Percentiles rank a stretch among this genome's conserved stretches.
Conservation (phyloP, 352 stramenopile genomes). For the Globisporangium paroecandrum region DNA sequence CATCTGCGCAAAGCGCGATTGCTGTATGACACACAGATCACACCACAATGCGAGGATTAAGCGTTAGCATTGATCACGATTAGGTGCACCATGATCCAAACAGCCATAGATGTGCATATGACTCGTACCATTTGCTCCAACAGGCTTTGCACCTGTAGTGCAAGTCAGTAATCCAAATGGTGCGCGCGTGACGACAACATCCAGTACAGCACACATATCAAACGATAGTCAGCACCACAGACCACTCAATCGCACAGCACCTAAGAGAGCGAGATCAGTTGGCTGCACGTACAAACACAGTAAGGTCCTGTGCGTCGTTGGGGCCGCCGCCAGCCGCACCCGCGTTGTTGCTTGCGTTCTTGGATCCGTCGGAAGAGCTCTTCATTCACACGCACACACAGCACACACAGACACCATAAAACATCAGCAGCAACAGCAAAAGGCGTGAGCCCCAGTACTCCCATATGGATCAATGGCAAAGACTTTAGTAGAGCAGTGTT, state of each 20-base stretch:
- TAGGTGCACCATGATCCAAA: background rate
- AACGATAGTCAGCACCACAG: background rate
- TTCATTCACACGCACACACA: slow-evolving; percentile 7
- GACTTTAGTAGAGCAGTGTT: background rate
- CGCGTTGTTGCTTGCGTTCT: slow-evolving; percentile 27
- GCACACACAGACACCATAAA: background rate
- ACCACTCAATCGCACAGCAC: background rate
- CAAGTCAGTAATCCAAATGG: background rate
- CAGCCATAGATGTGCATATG: background rate
- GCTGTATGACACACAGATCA: slow-evolving; percentile 29
- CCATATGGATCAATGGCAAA: background rate
- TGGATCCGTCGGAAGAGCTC: slow-evolving; percentile 40
- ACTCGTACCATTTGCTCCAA: slow-evolving; percentile 67
- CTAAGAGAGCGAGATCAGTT: background rate
- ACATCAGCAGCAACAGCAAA: background rate
- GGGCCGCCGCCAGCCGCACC: slow-evolving; percentile 20
- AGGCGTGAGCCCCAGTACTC: background rate
- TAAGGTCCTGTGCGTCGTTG: slow-evolving; percentile 58
- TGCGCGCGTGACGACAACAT: background rate
- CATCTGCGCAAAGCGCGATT: slow-evolving; percentile 89
- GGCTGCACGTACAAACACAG: slow-evolving; percentile 52
- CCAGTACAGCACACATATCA: background rate
- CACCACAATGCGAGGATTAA: background rate
- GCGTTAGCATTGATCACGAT: background rate
- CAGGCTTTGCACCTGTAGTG: slow-evolving; percentile 52